A percentile compares a stretch with the other conserved stretches of the same genome.
Conservation (phyloP, 331 rosid genomes). For the Rhamnella rubrinervis region DNA sequence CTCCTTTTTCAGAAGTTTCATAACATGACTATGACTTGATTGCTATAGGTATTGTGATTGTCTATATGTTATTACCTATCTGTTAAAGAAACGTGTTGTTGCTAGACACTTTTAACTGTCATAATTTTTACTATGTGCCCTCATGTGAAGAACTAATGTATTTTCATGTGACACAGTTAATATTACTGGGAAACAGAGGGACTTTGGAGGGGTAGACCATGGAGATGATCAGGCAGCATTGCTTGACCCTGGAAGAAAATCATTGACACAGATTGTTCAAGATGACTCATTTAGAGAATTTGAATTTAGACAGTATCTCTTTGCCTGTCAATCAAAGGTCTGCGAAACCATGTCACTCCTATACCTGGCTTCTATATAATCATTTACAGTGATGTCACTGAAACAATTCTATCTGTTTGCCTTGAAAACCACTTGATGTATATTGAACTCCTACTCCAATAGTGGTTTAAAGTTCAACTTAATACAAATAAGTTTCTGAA, state of each 20-base stretch:
- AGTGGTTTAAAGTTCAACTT: background rate
- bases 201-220: slow-evolving; percentile 82
- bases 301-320: slow-evolving; percentile 94
- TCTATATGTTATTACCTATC: too few species aligned
- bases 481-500: too few species aligned
- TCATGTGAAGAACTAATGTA: background rate
- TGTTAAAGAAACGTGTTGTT: background rate
- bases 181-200: slow-evolving; percentile 68
- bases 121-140: background rate
- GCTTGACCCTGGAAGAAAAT: slow-evolving; percentile 72
- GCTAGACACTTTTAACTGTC: background rate
- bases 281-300: slow-evolving; percentile 97
- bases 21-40: background rate
- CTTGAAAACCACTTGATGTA: slow-evolving; percentile 1
- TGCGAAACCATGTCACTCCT: slow-evolving; percentile 23
- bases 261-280: slow-evolving; percentile 86
- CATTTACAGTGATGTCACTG: slow-evolving; percentile 16
- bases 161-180: slow-evolving; percentile 48
- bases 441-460: background rate
- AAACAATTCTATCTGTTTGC: slow-evolving; percentile 10
- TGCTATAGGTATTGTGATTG: too few species aligned
- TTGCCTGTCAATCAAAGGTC: slow-evolving; percentile 95
- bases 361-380: slow-evolving; percentile 9
- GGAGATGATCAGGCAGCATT: slow-evolving; percentile 93
- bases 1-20: background rate